A percentile compares a stretch with the other conserved stretches of the same genome.
Evolutionary conservation across 2,329 filamentous ascomycete species (phyloP).

Genomic region (Fusarium scirpi): DNA sequence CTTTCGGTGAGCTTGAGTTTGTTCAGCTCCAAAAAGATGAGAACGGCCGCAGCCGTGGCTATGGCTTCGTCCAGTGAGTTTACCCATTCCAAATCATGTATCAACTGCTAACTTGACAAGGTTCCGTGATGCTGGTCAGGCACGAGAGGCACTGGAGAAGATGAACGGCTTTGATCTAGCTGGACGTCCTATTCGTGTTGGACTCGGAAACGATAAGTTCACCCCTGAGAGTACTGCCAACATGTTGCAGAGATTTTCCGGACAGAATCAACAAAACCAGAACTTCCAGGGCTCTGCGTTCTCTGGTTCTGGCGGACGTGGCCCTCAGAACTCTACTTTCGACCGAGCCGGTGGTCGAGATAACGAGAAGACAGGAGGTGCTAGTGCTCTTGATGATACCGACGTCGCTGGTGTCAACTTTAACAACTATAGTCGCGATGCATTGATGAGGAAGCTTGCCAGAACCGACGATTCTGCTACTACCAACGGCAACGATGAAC

Average conservation of each 20-base stretch:
- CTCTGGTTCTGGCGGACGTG: conserved; percentile 89
- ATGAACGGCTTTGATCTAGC: conserved; percentile 99
- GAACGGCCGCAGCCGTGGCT: conserved; percentile 87
- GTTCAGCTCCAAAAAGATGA: conserved; percentile 98
- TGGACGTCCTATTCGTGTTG: conserved; percentile 96
- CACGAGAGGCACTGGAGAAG: conserved; percentile 94
- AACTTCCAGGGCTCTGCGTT: conserved; percentile 91
- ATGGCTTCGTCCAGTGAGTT: conserved; percentile 98
- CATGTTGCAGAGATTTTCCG: conserved; percentile 90
- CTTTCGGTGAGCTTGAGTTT: conserved; percentile 97
- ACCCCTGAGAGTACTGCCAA: conserved; percentile 96
- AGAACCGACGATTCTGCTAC: conserved; percentile 84
- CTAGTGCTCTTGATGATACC: conserved; percentile 95
- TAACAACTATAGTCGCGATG: conserved; percentile 98
- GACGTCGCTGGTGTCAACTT: conserved; percentile 99
- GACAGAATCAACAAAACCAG: conserved; percentile 69
- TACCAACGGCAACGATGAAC: conserved; percentile 73
- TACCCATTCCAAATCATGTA: neutral
- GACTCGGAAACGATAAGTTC: conserved; percentile 99
- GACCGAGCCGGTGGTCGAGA: conserved; percentile 91
- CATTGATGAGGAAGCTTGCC: conserved; percentile 98
- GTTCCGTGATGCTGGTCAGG: conserved; percentile 89
- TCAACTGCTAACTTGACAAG: conserved; percentile 62
- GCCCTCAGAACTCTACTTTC: conserved; percentile 86
- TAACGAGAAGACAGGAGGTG: conserved; percentile 89